Evolutionary conservation across 208 protist species (phyloP).

Genomic region (Herpetomonas tarakana): DNA sequence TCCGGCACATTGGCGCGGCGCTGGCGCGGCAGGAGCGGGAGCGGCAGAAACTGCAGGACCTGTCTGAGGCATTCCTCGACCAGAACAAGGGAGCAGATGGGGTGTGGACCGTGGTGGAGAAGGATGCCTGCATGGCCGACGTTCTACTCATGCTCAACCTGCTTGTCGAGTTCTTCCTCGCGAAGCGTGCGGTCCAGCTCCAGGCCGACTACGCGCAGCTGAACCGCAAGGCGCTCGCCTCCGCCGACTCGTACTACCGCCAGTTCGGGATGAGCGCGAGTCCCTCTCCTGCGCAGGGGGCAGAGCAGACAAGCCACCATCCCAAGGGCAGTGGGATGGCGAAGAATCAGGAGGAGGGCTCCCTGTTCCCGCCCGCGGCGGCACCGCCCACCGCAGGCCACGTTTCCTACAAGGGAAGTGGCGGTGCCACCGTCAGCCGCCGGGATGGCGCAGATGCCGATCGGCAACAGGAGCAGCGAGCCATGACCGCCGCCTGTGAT

Average conservation of each 20-base stretch:
- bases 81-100: too few species aligned
- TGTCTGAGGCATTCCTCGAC: neutral
- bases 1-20: conserved; percentile 26
- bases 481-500: conserved; percentile 52
- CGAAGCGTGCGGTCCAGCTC: conserved; percentile 28
- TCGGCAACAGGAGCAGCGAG: conserved; percentile 8
- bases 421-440: neutral
- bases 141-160: conserved; percentile 36
- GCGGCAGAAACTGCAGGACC: conserved; percentile 7
- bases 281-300: too few species aligned
- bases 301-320: too few species aligned
- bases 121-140: conserved; percentile 28
- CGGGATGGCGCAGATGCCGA: neutral
- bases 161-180: conserved; percentile 53
- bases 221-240: conserved; percentile 4
- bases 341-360: neutral
- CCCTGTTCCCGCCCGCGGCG: neutral
- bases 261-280: neutral
- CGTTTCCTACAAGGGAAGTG: too few species aligned
- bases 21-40: conserved; percentile 22
- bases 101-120: neutral
- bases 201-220: neutral
- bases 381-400: neutral
- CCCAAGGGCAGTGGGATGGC: neutral
- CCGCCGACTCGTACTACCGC: neutral